phyloP scores from a whole-genome alignment of 306 rosid genomes.

The Abrus precatorius region DNA sequence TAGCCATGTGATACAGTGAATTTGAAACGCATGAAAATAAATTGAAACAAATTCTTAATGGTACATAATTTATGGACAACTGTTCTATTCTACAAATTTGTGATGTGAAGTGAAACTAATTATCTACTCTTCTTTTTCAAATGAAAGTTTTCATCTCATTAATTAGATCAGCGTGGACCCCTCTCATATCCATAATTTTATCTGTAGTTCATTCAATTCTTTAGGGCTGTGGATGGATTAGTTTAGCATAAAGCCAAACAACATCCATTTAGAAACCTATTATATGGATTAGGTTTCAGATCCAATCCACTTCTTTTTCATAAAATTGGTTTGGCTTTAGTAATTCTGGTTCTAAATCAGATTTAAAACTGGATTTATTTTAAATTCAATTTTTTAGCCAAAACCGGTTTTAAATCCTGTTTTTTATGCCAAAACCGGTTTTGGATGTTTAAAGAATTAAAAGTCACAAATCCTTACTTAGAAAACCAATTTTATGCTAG shows the following conservation, averaged over 20 bases:
- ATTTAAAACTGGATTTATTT: too few species aligned
- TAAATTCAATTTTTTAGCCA: too few species aligned
- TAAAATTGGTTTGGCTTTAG: too few species aligned
- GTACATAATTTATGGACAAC: conserved; percentile 10
- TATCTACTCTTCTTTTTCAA: background rate
- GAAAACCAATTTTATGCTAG: background rate
- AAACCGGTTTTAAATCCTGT: too few species aligned
- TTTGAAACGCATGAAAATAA: conserved; percentile 24
- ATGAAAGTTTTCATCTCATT: conserved; percentile 22
- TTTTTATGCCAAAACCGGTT: background rate
- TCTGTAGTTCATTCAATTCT: background rate
- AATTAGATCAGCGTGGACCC: background rate
- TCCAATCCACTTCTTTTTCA: too few species aligned
- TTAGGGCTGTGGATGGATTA: too few species aligned
- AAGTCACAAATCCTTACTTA: background rate
- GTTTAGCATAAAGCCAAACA: too few species aligned
- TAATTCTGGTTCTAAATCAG: too few species aligned
- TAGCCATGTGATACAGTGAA: conserved; percentile 24
- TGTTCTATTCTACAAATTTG: conserved; percentile 3
- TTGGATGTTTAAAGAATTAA: background rate
- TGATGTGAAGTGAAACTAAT: conserved; percentile 6
- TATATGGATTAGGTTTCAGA: too few species aligned
- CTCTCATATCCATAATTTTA: conserved; percentile 14
- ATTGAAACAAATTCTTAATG: conserved; percentile 30
- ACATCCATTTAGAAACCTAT: too few species aligned